Base-by-base conservation (phyloP, 2,329 filamentous ascomycete genomes). In the Furcasterigmium sp. region DNA sequence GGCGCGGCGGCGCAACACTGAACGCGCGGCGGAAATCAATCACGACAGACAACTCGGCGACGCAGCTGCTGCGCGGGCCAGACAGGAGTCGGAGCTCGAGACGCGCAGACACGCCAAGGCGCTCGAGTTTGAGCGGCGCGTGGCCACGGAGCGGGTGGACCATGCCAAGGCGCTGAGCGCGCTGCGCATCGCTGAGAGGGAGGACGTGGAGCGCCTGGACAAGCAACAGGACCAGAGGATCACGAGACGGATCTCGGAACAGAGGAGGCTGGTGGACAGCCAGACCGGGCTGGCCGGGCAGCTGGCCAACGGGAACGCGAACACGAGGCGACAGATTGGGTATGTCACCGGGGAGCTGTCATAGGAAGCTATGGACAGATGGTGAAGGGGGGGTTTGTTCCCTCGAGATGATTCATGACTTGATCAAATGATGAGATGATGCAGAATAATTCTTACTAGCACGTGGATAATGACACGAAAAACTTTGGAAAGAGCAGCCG, bases 311-410 rank as follows among this genome's bases (percentile, higher is more conserved):
- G 50, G 51, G 15, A 59, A 59, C 21, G 58, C 61, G 7, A 58
- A 59, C n/a, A 58, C 57, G 34, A 59, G 72, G 51, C 65, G 69
- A 48, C 73, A 77, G 62, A 73, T 79, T 61, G 76, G 76, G n/a
- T 80, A 69, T 49, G 66, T 80, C 25, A 70, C 70, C 37, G 68
- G 67, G 38, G 76, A 79, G 61, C 45, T 78, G 54, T 68, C 69
- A 47, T 73, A 26, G 23, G 23, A n/a, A n/a, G n/a, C n/a, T n/a
- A n/a, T n/a, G n/a, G n/a, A n/a, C n/a, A n/a, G n/a, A n/a, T n/a
- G n/a, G n/a, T n/a, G n/a, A n/a, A n/a, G n/a, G n/a, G n/a, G n/a
- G n/a, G n/a, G n/a, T n/a, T n/a, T n/a, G n/a, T n/a, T n/a, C n/a
- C n/a, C n/a, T n/a, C n/a, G n/a, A n/a, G n/a, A n/a, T n/a, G n/a